Evolutionary conservation across 2,329 filamentous ascomycete genomes (phyloP).

Genomic region (Lecanoromycetidae sp.): DNA sequence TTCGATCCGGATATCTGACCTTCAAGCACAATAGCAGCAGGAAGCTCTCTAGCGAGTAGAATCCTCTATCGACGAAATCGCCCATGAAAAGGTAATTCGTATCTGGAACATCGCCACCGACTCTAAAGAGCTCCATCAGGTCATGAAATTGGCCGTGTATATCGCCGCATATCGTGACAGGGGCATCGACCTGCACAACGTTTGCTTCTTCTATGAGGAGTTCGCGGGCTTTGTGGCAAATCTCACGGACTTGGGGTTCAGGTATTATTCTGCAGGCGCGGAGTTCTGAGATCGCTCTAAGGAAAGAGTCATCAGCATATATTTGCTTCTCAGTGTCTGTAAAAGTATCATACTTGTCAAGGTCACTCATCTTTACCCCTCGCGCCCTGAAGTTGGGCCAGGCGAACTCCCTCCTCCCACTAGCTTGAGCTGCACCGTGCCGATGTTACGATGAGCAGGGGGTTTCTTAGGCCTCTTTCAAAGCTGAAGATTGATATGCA

Average conservation of each 20-base stretch:
- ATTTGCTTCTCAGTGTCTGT: background rate
- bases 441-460: too few species aligned
- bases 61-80: slow-evolving; percentile 94
- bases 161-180: slow-evolving; percentile 94
- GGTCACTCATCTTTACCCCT: slow-evolving; percentile 63
- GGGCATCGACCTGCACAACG: slow-evolving; percentile 86
- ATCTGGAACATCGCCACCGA: slow-evolving; percentile 92
- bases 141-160: slow-evolving; percentile 99
- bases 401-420: background rate
- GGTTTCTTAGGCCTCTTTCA: too few species aligned
- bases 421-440: background rate
- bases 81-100: slow-evolving; percentile 99
- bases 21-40: slow-evolving; percentile 90
- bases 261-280: slow-evolving; percentile 93
- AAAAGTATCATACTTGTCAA: slow-evolving; percentile 61
- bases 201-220: slow-evolving; percentile 95
- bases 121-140: slow-evolving; percentile 98
- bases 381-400: background rate
- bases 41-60: slow-evolving; percentile 96
- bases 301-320: slow-evolving; percentile 2
- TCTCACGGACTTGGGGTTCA: slow-evolving; percentile 85
- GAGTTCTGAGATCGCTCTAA: slow-evolving; percentile 87
- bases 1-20: slow-evolving; percentile 92
- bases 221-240: slow-evolving; percentile 95
- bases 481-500: too few species aligned